Base-by-base conservation (phyloP, 2,329 filamentous ascomycete genomes). In the Cercospora zeina region DNA sequence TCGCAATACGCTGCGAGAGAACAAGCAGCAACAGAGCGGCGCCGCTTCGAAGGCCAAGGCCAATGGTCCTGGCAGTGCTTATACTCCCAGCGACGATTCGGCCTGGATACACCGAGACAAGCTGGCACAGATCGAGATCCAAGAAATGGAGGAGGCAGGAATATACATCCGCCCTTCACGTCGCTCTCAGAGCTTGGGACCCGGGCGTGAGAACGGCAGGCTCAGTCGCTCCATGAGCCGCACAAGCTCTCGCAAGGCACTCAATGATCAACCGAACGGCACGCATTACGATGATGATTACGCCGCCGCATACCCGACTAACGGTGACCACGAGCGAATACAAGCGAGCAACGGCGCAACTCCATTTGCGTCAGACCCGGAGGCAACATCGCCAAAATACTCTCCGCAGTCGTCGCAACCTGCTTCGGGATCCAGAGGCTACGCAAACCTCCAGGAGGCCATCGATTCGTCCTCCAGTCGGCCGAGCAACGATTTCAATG, bases 41-140 rank as follows among this genome's bases (percentile, higher is more conserved):
- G 55, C 68, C 24, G 56, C 60, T 34, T 11, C 39, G 2, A 54
- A 50, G 24, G 39, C 58, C 36, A 37, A 51, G 16, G 36, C 57
- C 14, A 50, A 42, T 34, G 47, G n/a, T 21, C 24, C 47, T 4
- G 45, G 56, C 42, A 36, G 16, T 30, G n/a, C 56, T n/a, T 58
- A 51, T 19, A 31, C 56, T 14, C 30, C 30, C 13, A 42, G 37
- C 10, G 87, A 89, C 64, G 82, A 85, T 64, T 89, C 87, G 33
- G 88, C 90, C 75, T 95, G 90, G 90, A 93, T 95, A 69, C 90
- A 95, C 72, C 82, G 90, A 61, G 90, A 95, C 77, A 93, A 93
- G 77, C 78, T 95, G 64, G 90, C 89, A 59, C 85, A 85, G 72
- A 95, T 93, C 68, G 90, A 95, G 77, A 93, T 81, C 68, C 83